Percentiles rank a stretch among this genome's conserved stretches.
These are phyloP conservation scores for Heliamphora exappendiculata DNA, from an alignment of 148 eudicot genomes.

Conservation along the genomic window DNA sequence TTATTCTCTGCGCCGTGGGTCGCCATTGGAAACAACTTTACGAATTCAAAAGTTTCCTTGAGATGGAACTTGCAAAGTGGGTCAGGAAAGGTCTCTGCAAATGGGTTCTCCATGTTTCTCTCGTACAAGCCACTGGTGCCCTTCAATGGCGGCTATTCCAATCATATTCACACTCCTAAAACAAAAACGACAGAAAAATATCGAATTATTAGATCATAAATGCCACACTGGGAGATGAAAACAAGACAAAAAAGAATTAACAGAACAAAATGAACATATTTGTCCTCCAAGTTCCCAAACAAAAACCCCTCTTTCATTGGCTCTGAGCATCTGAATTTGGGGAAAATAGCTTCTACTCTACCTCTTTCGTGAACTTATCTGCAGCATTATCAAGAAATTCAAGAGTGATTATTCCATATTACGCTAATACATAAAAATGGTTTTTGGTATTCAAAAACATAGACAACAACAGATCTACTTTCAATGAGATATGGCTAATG, in stretches of 20 bases:
- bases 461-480: background rate
- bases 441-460: background rate
- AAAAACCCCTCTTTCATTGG: slow-evolving; percentile 56
- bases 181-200: background rate
- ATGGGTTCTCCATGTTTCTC: slow-evolving; percentile 40
- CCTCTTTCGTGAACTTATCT: slow-evolving; percentile 71
- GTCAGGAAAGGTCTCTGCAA: slow-evolving; percentile 47
- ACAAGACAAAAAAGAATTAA: background rate
- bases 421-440: no score
- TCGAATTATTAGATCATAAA: background rate
- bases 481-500: no score
- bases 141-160: slow-evolving; percentile 24
- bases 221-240: background rate
- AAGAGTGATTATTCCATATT: background rate
- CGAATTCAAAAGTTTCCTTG: slow-evolving; percentile 67
- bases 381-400: slow-evolving; percentile 21
- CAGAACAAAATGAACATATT: background rate
- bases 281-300: slow-evolving; percentile 34
- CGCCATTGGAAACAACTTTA: slow-evolving; percentile 56
- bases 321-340: slow-evolving; percentile 37
- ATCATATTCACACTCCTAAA: slow-evolving; percentile 11
- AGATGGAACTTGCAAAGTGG: slow-evolving; percentile 67
- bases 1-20: slow-evolving; percentile 15
- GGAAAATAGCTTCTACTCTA: slow-evolving; percentile 20
- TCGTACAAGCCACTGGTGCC: slow-evolving; percentile 11